Percentiles rank a stretch among this genome's conserved stretches.
Conservation (phyloP, 2,329 filamentous ascomycete genomes). For the Rhinocladiella similis region DNA sequence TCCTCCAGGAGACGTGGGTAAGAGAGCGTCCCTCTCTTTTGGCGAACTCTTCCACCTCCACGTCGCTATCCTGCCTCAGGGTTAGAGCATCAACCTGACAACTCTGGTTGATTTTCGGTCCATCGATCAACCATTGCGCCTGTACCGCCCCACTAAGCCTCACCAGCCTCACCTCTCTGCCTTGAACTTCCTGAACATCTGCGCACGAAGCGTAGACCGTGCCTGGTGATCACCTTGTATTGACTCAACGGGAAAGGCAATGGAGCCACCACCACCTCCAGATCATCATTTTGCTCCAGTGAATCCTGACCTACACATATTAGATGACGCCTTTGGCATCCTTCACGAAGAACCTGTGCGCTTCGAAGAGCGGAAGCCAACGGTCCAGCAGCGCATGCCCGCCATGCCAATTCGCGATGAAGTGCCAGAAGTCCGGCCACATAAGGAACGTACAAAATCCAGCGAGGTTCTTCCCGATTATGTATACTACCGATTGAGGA, state of each 20-base stretch:
- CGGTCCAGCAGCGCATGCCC: constrained; percentile 19
- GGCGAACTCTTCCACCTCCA: not conserved
- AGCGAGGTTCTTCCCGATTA: constrained; percentile 16
- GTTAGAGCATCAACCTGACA: not conserved
- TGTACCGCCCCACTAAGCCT: constrained; percentile 14
- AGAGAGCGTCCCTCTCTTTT: not conserved
- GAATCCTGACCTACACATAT: constrained; percentile 6
- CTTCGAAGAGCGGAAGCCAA: constrained; percentile 22
- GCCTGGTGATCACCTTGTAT: constrained; percentile 20
- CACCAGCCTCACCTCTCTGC: constrained; percentile 2
- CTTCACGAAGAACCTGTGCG: constrained; percentile 3
- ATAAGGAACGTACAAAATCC: constrained; percentile 6
- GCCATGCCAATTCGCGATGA: constrained; percentile 18
- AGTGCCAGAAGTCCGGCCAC: constrained; percentile 10
- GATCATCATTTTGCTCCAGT: constrained; percentile 17
- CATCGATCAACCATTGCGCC: constrained; percentile 4
- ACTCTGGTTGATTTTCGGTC: not conserved
- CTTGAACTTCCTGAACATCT: not conserved
- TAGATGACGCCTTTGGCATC: constrained; percentile 8
- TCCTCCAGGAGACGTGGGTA: not conserved
- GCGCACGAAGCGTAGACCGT: constrained; percentile 16
- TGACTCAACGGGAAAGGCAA: constrained; percentile 1
- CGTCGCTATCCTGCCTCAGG: not conserved
- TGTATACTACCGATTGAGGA: constrained; percentile 21
- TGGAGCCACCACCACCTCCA: constrained; percentile 22